A percentile compares a stretch with the other conserved stretches of the same genome.
phyloP scores from a whole-genome alignment of 2,329 filamentous ascomycete species.

The Hymenoscyphus fructigenus region DNA sequence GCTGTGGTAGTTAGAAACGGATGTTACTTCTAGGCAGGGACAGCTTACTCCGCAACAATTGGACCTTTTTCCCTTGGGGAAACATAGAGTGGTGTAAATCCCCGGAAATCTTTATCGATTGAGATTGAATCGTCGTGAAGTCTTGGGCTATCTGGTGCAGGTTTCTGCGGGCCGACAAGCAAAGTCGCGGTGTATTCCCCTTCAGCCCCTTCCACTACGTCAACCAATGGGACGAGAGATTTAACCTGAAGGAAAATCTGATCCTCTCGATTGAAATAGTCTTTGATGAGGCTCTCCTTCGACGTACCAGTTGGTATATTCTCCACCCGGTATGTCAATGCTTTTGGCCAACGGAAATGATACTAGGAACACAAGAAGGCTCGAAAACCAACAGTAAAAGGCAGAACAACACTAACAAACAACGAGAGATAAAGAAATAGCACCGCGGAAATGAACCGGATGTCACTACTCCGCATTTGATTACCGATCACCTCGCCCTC shows the following conservation, averaged over 20 bases:
- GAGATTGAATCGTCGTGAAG: constrained; percentile 3
- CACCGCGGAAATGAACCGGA: too few relatives aligned
- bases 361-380: too few relatives aligned
- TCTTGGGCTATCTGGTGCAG: neutral
- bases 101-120: constrained; percentile 8
- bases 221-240: neutral
- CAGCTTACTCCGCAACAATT: constrained; percentile 1
- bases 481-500: too few relatives aligned
- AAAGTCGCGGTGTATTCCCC: neutral
- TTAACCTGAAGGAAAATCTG: neutral
- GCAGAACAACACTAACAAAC: too few relatives aligned
- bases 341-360: too few relatives aligned
- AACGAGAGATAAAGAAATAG: too few relatives aligned
- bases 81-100: constrained; percentile 14
- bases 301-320: constrained; percentile 13
- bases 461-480: too few relatives aligned
- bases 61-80: constrained; percentile 1
- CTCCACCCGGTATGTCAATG: constrained; percentile 7
- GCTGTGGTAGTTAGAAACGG: neutral
- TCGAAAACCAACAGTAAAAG: too few relatives aligned
- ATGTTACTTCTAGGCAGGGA: too few relatives aligned
- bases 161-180: neutral
- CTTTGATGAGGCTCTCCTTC: constrained; percentile 10
- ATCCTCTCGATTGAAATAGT: neutral
- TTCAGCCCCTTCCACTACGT: neutral